phyloP scores from a whole-genome alignment of 176 grass and related monocot genomes.

The Canna indica region DNA sequence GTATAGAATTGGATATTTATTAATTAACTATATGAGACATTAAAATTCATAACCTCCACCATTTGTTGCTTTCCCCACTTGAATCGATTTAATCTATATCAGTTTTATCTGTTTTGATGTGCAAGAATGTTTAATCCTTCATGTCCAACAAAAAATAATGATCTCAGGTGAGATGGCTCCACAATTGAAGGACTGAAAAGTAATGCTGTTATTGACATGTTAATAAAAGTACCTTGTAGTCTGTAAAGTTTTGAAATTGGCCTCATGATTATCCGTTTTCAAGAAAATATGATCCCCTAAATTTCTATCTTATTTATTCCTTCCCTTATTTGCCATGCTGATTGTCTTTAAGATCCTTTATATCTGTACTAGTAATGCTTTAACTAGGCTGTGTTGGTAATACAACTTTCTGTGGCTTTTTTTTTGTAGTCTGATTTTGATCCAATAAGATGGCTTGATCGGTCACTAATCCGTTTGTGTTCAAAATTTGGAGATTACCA shows the following conservation, averaged over 20 bases:
- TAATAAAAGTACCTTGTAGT: too few species aligned
- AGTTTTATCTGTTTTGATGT: too few species aligned
- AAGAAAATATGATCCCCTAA: too few species aligned
- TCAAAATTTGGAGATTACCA: conserved; percentile 95
- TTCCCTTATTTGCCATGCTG: neutral
- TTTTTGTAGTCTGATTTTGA: conserved; percentile 79
- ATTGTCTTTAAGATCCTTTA: neutral
- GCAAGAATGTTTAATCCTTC: too few species aligned
- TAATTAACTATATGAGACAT: neutral
- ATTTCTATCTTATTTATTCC: neutral
- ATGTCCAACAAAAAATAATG: too few species aligned
- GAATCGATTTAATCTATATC: neutral
- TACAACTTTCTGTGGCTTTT: conserved; percentile 15
- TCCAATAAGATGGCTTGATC: conserved; percentile 88
- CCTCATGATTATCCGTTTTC: too few species aligned
- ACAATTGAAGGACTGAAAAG: too few species aligned
- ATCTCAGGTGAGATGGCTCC: too few species aligned
- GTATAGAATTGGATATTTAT: neutral
- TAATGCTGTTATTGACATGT: too few species aligned
- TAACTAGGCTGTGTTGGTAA: conserved; percentile 21
- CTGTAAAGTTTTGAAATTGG: too few species aligned
- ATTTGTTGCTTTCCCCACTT: neutral
- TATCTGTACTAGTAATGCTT: neutral
- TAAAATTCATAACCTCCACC: neutral
- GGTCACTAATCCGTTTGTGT: conserved; percentile 70